These are phyloP conservation scores for Bertia moriformis DNA, from an alignment of 2,329 filamentous ascomycete species.

Conservation along the genomic window DNA sequence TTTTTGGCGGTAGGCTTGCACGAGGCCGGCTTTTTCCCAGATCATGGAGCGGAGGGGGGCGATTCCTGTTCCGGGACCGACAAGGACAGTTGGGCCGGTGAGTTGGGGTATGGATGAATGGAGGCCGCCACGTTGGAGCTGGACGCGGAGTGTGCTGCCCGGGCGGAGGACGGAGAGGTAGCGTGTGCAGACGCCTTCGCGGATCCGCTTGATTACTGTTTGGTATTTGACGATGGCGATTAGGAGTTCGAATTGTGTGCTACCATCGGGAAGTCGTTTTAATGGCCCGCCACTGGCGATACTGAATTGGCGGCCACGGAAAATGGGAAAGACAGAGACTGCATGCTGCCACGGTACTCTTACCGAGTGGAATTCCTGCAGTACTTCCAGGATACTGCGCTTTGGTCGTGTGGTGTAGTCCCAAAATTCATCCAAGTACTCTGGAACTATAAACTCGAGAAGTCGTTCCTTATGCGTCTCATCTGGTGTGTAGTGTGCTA, in stretches of 20 bases:
- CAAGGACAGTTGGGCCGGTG: slow-evolving; percentile 48
- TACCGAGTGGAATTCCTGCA: slow-evolving; percentile 78
- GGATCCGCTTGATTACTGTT: slow-evolving; percentile 69
- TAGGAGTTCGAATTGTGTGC: slow-evolving; percentile 53
- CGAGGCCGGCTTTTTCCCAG: slow-evolving; percentile 44
- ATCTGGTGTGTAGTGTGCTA: slow-evolving; percentile 63
- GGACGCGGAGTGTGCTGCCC: slow-evolving; percentile 43
- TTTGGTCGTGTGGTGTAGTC: slow-evolving; percentile 88
- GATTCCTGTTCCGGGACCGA: slow-evolving; percentile 75
- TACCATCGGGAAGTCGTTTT: slow-evolving; percentile 4
- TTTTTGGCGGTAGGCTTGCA: slow-evolving; percentile 4
- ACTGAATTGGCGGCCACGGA: slow-evolving; percentile 86
- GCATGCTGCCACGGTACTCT: slow-evolving; percentile 64
- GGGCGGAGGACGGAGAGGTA: slow-evolving; percentile 57
- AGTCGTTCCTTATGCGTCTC: slow-evolving; percentile 66
- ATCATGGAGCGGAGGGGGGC: slow-evolving; percentile 72
- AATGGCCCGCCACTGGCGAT: slow-evolving; percentile 58
- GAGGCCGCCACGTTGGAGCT: slow-evolving; percentile 35
- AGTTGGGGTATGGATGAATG: slow-evolving; percentile 4
- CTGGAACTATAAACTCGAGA: slow-evolving; percentile 65
- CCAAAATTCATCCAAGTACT: slow-evolving; percentile 79
- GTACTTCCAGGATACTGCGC: slow-evolving; percentile 78
- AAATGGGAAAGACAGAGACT: slow-evolving; percentile 60
- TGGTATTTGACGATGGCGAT: slow-evolving; percentile 83
- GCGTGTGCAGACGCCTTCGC: slow-evolving; percentile 78